Conservation (phyloP, 495 filamentous ascomycete genomes). For the Bathelium albidoporum region DNA sequence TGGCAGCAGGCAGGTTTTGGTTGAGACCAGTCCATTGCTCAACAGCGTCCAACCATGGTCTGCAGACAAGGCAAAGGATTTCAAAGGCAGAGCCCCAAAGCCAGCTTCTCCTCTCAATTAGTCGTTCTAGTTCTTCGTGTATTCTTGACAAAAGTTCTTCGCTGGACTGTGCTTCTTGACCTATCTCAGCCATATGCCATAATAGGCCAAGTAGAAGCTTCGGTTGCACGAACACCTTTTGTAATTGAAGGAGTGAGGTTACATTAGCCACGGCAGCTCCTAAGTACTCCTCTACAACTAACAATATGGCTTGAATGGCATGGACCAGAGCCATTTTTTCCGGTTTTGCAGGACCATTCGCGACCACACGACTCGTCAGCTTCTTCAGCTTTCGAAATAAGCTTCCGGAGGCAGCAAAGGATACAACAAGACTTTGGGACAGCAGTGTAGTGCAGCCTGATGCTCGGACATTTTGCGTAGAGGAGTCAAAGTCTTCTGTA, state of each 20-base stretch:
- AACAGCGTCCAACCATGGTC: conserved; percentile 62
- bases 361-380: background rate
- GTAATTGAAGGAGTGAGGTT: conserved; percentile 57
- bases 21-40: conserved; percentile 20
- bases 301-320: conserved; percentile 40
- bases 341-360: conserved; percentile 31
- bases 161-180: conserved; percentile 48
- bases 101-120: conserved; percentile 52
- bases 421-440: conserved; percentile 45
- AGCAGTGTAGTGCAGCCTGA: conserved; percentile 56
- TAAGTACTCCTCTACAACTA: conserved; percentile 9
- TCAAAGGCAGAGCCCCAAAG: conserved; percentile 54
- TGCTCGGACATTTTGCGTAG: conserved; percentile 45
- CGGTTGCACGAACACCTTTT: conserved; percentile 52
- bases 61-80: conserved; percentile 52
- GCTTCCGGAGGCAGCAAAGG: conserved; percentile 50
- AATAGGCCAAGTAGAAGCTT: conserved; percentile 54
- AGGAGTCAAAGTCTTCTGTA: conserved; percentile 47
- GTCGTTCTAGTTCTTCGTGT: conserved; percentile 50
- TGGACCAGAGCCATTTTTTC: conserved; percentile 52
- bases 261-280: conserved; percentile 22
- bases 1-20: conserved; percentile 30
- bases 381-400: conserved; percentile 8
- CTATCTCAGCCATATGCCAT: conserved; percentile 44
- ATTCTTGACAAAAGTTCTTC: conserved; percentile 59